Evolutionary conservation across 805 yeast species (phyloP).

Genomic region (Pichia gijzeniarum): DNA sequence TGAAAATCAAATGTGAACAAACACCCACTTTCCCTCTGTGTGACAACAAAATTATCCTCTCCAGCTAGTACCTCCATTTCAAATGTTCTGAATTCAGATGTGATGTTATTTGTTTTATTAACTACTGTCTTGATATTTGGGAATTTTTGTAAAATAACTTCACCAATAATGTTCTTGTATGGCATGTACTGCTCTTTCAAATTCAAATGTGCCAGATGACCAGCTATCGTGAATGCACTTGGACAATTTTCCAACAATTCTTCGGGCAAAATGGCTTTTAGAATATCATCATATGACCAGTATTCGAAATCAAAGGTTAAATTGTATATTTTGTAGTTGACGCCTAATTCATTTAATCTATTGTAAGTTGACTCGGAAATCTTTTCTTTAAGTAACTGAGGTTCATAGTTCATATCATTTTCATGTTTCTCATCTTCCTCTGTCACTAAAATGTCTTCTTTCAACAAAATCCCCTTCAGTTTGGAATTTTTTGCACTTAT

Average conservation of each 20-base stretch:
- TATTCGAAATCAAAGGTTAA: constrained; percentile 61
- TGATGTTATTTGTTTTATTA: constrained; percentile 82
- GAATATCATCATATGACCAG: constrained; percentile 88
- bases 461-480: constrained; percentile 53
- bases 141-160: constrained; percentile 84
- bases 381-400: constrained; percentile 27
- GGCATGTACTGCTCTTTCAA: constrained; percentile 79
- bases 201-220: constrained; percentile 93
- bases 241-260: constrained; percentile 68
- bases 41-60: constrained; percentile 63
- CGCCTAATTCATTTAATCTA: constrained; percentile 33
- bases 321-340: constrained; percentile 45
- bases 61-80: constrained; percentile 94
- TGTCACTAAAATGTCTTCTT: constrained; percentile 41
- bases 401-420: constrained; percentile 4
- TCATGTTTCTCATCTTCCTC: constrained; percentile 25
- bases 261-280: constrained; percentile 71
- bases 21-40: constrained; percentile 85
- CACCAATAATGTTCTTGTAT: constrained; percentile 75
- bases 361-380: constrained; percentile 38
- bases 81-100: constrained; percentile 84
- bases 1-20: constrained; percentile 80
- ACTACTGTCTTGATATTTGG: constrained; percentile 81
- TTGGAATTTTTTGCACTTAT: constrained; percentile 26
- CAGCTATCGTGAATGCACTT: constrained; percentile 86